Percentiles rank a stretch among this genome's conserved stretches.
Evolutionary conservation across 139 green algal species (phyloP).

Genomic region (Volvox africanus): DNA sequence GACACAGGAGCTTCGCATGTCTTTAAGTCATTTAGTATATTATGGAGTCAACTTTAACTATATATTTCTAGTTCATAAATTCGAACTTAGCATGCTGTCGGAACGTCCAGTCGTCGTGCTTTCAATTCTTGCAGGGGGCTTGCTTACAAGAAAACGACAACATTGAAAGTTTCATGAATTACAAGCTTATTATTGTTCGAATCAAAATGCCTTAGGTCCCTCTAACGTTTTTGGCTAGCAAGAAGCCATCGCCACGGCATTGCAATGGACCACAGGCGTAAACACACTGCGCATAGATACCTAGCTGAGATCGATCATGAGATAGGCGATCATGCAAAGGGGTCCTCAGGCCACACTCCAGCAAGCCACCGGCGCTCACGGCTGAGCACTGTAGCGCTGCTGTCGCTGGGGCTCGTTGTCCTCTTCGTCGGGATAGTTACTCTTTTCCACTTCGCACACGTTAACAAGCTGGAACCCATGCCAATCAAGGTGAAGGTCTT

Average conservation of each 20-base stretch:
- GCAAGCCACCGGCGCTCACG: neutral
- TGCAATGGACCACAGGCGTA: conserved; percentile 24
- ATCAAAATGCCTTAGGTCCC: neutral
- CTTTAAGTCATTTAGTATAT: neutral
- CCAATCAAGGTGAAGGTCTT: neutral
- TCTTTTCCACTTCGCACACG: neutral
- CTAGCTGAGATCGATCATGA: neutral
- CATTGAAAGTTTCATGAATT: neutral
- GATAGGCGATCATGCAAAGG: neutral
- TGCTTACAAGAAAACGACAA: neutral
- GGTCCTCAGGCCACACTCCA: neutral
- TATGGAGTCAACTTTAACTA: neutral
- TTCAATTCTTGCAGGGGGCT: too few relatives aligned
- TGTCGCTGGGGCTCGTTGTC: neutral
- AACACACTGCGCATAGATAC: neutral
- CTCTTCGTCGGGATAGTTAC: neutral
- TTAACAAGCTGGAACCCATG: neutral
- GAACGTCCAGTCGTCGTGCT: too few relatives aligned
- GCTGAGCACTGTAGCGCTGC: neutral
- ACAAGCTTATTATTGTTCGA: neutral
- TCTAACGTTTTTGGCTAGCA: too few relatives aligned
- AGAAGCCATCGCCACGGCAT: neutral
- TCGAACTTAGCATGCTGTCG: too few relatives aligned
- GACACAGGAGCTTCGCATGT: too few relatives aligned
- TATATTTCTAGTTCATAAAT: too few relatives aligned